phyloP scores from a whole-genome alignment of 805 yeast species.

The Wickerhamomyces alni region DNA sequence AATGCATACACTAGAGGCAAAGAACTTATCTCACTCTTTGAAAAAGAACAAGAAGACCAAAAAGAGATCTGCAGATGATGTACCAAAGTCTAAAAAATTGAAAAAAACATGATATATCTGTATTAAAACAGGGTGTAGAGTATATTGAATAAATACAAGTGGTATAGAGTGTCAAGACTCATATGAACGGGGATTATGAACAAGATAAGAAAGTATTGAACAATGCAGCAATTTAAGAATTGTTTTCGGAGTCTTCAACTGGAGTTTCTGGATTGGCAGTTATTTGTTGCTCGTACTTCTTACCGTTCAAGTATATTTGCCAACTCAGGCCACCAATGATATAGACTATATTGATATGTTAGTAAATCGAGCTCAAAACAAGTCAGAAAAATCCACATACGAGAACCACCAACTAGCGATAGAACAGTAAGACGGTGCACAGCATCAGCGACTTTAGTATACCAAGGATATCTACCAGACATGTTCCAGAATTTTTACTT shows the following conservation, averaged over 20 bases:
- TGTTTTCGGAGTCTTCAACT: not conserved
- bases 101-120: no score
- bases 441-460: slow-evolving; percentile 64
- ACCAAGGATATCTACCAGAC: slow-evolving; percentile 62
- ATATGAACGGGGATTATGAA: not conserved
- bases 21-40: slow-evolving; percentile 33
- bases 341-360: slow-evolving; percentile 24
- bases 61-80: no score
- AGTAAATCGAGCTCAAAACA: no score
- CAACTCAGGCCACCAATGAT: slow-evolving; percentile 47
- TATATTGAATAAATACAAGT: no score
- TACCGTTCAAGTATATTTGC: slow-evolving; percentile 48
- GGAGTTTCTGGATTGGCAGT: slow-evolving; percentile 8
- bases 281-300: slow-evolving; percentile 37
- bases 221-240: not conserved
- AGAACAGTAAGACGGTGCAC: slow-evolving; percentile 68
- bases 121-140: no score
- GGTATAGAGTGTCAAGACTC: not conserved
- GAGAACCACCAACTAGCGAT: slow-evolving; percentile 52
- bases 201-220: not conserved
- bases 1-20: slow-evolving; percentile 14
- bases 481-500: no score
- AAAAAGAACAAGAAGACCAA: slow-evolving; percentile 7
- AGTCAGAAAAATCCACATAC: not conserved
- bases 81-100: no score